Base-by-base conservation (phyloP, 2,329 filamentous ascomycete species). In the Grosmannia penicillata region DNA sequence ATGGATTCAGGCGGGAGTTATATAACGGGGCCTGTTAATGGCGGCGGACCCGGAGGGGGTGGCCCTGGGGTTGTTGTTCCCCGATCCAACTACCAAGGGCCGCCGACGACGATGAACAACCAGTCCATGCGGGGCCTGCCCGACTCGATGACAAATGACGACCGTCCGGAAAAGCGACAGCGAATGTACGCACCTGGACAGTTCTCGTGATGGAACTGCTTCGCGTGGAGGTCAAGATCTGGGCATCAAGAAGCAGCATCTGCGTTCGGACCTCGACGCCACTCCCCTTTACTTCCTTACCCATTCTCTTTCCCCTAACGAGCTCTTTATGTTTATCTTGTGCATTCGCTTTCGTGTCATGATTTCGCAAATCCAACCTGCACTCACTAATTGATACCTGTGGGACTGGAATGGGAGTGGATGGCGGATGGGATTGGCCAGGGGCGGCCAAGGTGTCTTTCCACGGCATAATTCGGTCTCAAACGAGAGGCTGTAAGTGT, bases 111-210 rank as follows among this genome's bases (percentile, higher is more conserved):
- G 23, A 54, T 58, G 21, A 43, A 50, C 45, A 18, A 47, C 48
- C 48, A 51, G 18, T 47, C 32, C 7, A 49, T 58, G 38, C 51
- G 55, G 31, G 49, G 53, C 11, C 51, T 60, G 43, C 45, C 52
- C 4, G 57, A 58, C 9, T 46, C 48, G 26, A 48, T 57, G 46
- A 40, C 46, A 25, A 51, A 48, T 8, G 61, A 64, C 13, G 61
- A 62, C 18, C 56, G 60, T 33, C 61, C 63, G 0, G 69, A 71
- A 48, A 73, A 73, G 52, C 58, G 70, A 36, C 69, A 71, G 47
- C 58, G 70, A 32, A 41, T 70, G 36, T 69, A 66, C 40, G 59
- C 56, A 3, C 56, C 61, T 1, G 44, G 45, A 8, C 43, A 45
- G 14, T 13, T 22, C 22, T 23, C 15, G 33, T 35, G 15, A 15